Conservation (phyloP, 495 filamentous ascomycete species). For the Annulohypoxylon maeteangense region DNA sequence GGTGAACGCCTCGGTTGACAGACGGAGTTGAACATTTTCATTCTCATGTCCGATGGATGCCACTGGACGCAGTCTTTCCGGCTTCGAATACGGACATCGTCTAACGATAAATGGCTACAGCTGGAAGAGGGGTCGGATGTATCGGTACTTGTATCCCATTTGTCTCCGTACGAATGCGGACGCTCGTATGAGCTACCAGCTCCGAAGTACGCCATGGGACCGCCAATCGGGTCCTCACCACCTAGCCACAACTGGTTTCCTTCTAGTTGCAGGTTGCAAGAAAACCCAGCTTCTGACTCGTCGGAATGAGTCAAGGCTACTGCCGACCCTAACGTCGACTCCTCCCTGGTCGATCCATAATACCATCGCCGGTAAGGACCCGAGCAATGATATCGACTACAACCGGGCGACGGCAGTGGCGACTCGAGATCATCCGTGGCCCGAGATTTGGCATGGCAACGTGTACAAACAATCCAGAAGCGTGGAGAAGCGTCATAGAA, state of each 20-base stretch:
- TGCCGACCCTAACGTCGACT: slow-evolving; percentile 16
- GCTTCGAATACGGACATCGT: neutral
- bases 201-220: neutral
- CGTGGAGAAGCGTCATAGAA: slow-evolving; percentile 19
- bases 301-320: slow-evolving; percentile 21
- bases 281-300: slow-evolving; percentile 32
- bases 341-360: slow-evolving; percentile 33
- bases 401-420: slow-evolving; percentile 7
- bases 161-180: slow-evolving; percentile 10
- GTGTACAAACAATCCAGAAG: slow-evolving; percentile 29
- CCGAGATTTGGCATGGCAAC: slow-evolving; percentile 19
- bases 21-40: neutral
- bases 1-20: neutral
- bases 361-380: slow-evolving; percentile 31
- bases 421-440: slow-evolving; percentile 7
- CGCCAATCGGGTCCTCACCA: slow-evolving; percentile 13
- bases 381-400: slow-evolving; percentile 14
- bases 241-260: slow-evolving; percentile 21
- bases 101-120: neutral
- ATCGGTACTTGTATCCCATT: slow-evolving; percentile 28
- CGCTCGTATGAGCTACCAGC: slow-evolving; percentile 1
- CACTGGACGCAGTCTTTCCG: slow-evolving; percentile 10
- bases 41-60: neutral
- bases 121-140: slow-evolving; percentile 4
- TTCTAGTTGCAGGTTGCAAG: slow-evolving; percentile 18